phyloP scores from a whole-genome alignment of 2,329 filamentous ascomycete species.

The Phaeophleospora eucalypticola region DNA sequence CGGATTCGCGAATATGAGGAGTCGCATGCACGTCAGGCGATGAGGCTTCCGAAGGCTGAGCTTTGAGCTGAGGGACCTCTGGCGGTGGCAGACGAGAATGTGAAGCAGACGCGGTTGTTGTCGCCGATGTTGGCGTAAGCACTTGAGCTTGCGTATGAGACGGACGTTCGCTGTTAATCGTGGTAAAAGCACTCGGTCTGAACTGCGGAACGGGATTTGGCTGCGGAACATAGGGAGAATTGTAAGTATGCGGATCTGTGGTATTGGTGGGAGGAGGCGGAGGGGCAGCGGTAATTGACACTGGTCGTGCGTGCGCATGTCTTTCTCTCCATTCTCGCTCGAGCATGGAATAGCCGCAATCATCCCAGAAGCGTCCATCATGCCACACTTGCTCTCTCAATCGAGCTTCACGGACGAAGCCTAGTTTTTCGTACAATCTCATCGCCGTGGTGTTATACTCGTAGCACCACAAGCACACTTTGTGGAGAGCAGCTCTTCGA shows the following conservation, averaged over 20 bases:
- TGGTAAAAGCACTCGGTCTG: not conserved
- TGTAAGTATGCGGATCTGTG: not conserved
- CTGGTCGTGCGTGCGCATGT: not conserved
- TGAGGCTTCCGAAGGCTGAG: not conserved
- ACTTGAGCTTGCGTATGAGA: not conserved
- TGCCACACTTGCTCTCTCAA: constrained; percentile 40
- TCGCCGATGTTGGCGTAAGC: not conserved
- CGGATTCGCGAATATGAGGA: not conserved
- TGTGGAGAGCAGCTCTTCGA: constrained; percentile 39
- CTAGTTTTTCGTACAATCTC: constrained; percentile 42
- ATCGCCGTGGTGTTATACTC: constrained; percentile 41
- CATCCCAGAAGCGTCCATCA: constrained; percentile 35
- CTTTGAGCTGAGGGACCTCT: not conserved
- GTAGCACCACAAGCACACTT: constrained; percentile 38
- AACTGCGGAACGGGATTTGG: not conserved
- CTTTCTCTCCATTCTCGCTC: constrained; percentile 29
- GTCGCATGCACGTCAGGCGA: not conserved
- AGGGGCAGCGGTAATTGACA: not conserved
- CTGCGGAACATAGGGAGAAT: not conserved
- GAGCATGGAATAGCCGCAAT: constrained; percentile 36
- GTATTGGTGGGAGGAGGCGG: not conserved
- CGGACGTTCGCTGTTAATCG: not conserved
- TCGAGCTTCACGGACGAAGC: constrained; percentile 43
- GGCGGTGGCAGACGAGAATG: not conserved
- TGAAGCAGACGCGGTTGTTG: not conserved